These are phyloP conservation scores for Gymnopus androsaceus DNA, from an alignment of 1,284 basidiomycete genomes.

Conservation along the genomic window DNA sequence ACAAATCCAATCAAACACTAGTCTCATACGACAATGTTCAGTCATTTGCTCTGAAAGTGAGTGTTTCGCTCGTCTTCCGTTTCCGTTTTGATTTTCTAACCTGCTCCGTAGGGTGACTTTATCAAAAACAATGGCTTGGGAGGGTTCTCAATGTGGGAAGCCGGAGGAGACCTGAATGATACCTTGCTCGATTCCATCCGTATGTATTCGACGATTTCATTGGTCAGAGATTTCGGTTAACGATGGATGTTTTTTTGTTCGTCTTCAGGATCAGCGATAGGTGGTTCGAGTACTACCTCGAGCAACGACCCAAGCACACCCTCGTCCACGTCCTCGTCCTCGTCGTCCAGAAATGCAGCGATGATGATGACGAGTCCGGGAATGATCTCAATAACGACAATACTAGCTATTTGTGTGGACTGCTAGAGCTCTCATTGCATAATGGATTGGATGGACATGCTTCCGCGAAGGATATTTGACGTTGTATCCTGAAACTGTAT, in stretches of 20 bases:
- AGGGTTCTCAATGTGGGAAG: conserved; percentile 60
- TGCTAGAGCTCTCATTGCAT: neutral
- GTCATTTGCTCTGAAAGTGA: conserved; percentile 39
- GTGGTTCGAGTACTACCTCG: conserved; percentile 61
- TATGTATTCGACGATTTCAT: neutral
- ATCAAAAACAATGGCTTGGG: conserved; percentile 42
- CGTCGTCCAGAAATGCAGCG: neutral
- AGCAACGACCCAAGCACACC: conserved; percentile 35
- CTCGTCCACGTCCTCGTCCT: conserved; percentile 24
- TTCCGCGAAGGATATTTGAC: no score
- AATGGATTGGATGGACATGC: neutral
- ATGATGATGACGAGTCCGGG: neutral
- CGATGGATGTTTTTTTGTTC: conserved; percentile 20
- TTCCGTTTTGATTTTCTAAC: neutral
- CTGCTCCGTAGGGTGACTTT: conserved; percentile 29
- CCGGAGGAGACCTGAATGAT: conserved; percentile 50
- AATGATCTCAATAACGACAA: neutral
- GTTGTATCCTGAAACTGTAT: no score
- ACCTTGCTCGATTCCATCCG: conserved; percentile 50
- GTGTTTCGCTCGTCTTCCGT: neutral
- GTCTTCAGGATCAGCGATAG: conserved; percentile 62
- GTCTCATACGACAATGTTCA: conserved; percentile 59
- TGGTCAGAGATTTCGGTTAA: neutral
- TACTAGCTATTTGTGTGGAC: neutral
- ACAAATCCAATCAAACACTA: conserved; percentile 49